A percentile compares a stretch with the other conserved stretches of the same genome.
Evolutionary conservation across 495 filamentous ascomycete species (phyloP).

Genomic region (Tuber magnatum): DNA sequence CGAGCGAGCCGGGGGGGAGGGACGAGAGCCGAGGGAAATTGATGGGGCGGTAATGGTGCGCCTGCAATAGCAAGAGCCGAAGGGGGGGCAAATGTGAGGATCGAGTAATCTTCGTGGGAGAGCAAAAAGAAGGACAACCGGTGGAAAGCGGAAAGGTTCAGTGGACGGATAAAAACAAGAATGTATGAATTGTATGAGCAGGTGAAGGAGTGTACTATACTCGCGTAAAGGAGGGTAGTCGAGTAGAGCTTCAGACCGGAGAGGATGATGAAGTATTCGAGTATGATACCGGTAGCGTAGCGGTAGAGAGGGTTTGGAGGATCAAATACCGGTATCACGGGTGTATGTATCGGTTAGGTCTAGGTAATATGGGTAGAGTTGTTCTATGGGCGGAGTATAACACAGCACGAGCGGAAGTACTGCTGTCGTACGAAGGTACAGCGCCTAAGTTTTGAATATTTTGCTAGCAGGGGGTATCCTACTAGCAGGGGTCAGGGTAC

Average conservation of each 20-base stretch:
- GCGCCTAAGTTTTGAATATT: too few species aligned
- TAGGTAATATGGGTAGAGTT: too few species aligned
- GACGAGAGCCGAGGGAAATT: not conserved
- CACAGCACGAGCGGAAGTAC: too few species aligned
- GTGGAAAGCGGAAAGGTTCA: not conserved
- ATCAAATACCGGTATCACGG: not conserved
- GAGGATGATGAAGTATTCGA: not conserved
- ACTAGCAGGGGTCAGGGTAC: too few species aligned
- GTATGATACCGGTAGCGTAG: too few species aligned
- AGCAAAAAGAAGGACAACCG: not conserved
- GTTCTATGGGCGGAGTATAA: too few species aligned
- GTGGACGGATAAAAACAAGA: not conserved
- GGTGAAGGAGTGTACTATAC: not conserved
- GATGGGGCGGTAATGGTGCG: not conserved
- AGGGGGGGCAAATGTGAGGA: not conserved
- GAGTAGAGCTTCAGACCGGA: not conserved
- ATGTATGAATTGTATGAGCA: not conserved
- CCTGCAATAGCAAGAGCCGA: constrained; percentile 2
- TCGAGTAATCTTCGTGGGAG: not conserved
- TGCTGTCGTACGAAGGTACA: too few species aligned
- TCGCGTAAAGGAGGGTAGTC: not conserved
- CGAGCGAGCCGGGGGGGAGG: not conserved
- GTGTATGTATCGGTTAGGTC: too few species aligned
- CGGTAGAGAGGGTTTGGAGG: not conserved
- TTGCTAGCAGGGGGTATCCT: too few species aligned